phyloP scores from a whole-genome alignment of 108 stramenopile genomes.

The Pseudonitzschia delicatissima region DNA sequence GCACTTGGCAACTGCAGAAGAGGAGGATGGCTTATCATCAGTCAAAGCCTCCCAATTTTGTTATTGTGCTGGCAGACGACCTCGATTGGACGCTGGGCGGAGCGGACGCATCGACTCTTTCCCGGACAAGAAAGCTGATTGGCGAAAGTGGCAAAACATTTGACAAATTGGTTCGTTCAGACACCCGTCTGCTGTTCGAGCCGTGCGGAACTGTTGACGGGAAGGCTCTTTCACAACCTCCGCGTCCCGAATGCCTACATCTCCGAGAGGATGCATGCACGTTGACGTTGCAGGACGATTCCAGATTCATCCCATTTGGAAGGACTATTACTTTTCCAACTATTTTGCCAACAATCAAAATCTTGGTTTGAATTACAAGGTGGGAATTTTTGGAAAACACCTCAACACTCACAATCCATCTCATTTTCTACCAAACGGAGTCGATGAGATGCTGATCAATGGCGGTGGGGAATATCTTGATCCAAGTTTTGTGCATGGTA shows the following conservation, averaged over 20 bases:
- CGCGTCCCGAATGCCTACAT: neutral
- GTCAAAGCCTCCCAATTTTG: slow-evolving; percentile 42
- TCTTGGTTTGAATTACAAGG: slow-evolving; percentile 21
- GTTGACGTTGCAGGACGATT: slow-evolving; percentile 16
- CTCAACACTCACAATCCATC: slow-evolving; percentile 34
- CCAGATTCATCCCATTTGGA: slow-evolving; percentile 25
- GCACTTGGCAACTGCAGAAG: no score
- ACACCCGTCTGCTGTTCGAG: slow-evolving; percentile 50
- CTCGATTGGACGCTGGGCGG: slow-evolving; percentile 44
- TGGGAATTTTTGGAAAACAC: slow-evolving; percentile 48
- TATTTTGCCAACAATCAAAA: slow-evolving; percentile 12
- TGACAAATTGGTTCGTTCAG: slow-evolving; percentile 40
- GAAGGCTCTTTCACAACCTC: slow-evolving; percentile 40
- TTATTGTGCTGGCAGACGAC: slow-evolving; percentile 52
- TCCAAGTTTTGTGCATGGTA: slow-evolving; percentile 28
- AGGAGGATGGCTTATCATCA: no score
- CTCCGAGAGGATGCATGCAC: slow-evolving; percentile 43
- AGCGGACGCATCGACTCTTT: slow-evolving; percentile 31
- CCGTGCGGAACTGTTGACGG: slow-evolving; percentile 44
- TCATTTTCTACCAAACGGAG: slow-evolving; percentile 26
- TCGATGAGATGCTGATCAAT: slow-evolving; percentile 39
- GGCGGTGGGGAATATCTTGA: slow-evolving; percentile 34
- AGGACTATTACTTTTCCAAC: slow-evolving; percentile 30
- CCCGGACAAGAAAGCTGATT: slow-evolving; percentile 20
- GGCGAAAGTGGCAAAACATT: neutral